These are phyloP conservation scores for Byssochlamys sp. DNA, from an alignment of 2,329 filamentous ascomycete genomes.

Conservation along the genomic window DNA sequence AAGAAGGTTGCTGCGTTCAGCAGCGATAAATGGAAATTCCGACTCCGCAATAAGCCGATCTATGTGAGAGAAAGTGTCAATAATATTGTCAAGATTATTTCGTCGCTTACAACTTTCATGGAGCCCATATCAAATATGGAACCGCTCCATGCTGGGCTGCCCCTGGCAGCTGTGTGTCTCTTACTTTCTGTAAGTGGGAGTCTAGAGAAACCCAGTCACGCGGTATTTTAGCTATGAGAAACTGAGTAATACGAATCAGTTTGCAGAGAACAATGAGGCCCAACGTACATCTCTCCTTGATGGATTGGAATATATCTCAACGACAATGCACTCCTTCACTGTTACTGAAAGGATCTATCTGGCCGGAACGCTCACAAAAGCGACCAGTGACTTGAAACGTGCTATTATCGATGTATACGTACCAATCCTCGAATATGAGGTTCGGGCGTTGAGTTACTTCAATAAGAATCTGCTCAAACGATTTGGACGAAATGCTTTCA, in stretches of 20 bases:
- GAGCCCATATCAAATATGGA: neutral
- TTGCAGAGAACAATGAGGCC: neutral
- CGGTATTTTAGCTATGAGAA: neutral
- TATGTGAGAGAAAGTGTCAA: neutral
- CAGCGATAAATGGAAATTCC: neutral
- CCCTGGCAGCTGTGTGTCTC: neutral
- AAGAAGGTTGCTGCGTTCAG: neutral
- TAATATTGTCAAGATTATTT: neutral
- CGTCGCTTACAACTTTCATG: neutral
- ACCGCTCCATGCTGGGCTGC: neutral
- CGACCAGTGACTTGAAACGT: neutral
- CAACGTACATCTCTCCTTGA: neutral
- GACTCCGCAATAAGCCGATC: neutral
- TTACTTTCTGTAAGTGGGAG: neutral
- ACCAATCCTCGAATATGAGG: neutral
- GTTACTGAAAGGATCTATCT: neutral
- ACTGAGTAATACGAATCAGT: neutral
- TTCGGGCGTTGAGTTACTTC: constrained; percentile 1
- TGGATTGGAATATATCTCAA: neutral
- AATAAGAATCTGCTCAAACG: neutral
- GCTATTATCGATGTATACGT: neutral
- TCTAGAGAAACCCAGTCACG: neutral
- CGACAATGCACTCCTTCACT: neutral
- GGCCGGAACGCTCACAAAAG: neutral
- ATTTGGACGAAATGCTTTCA: constrained; percentile 1